Evolutionary conservation across 2,329 filamentous ascomycete genomes (phyloP).

Genomic region (Nannizziopsis arthrosporioides): DNA sequence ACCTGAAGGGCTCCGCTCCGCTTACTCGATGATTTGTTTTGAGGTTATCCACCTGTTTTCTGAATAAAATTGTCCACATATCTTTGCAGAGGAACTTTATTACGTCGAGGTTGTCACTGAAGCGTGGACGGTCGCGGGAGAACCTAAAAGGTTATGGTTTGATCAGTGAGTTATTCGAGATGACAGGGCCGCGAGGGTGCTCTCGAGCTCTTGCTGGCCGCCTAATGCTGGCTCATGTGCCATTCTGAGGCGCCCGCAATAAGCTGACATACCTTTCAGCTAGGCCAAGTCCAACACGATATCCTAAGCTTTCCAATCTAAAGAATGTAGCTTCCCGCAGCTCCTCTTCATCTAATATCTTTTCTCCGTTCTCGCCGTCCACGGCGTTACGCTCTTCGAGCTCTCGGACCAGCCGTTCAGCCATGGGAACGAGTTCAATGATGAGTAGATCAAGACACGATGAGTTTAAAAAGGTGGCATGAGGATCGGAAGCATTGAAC

Average conservation of each 20-base stretch:
- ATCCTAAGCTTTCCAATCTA: conserved; percentile 71
- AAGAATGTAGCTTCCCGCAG: conserved; percentile 75
- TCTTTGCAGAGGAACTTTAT: conserved; percentile 99
- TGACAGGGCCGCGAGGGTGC: not conserved
- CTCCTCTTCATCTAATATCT: conserved; percentile 48
- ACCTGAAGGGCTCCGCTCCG: conserved; percentile 24
- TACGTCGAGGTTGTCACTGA: conserved; percentile 82
- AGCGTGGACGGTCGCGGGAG: conserved; percentile 61
- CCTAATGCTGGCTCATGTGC: not conserved
- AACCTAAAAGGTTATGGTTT: conserved; percentile 22
- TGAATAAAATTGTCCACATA: conserved; percentile 84
- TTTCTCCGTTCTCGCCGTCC: conserved; percentile 17
- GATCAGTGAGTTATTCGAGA: not conserved
- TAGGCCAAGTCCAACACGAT: conserved; percentile 81
- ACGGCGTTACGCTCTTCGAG: conserved; percentile 31
- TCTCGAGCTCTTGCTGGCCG: not conserved
- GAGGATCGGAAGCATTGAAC: conserved; percentile 61
- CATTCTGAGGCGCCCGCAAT: not conserved
- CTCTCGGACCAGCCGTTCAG: conserved; percentile 71
- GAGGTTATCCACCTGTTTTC: conserved; percentile 95
- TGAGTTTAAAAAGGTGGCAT: conserved; percentile 63
- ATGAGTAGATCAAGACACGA: conserved; percentile 89
- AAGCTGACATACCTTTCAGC: conserved; percentile 58
- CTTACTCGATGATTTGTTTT: conserved; percentile 96
- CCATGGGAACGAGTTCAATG: conserved; percentile 92